A percentile compares a stretch with the other conserved stretches of the same genome.
Conservation (phyloP, 805 yeast genomes). For the Ogataea nakhonphanomensis region DNA sequence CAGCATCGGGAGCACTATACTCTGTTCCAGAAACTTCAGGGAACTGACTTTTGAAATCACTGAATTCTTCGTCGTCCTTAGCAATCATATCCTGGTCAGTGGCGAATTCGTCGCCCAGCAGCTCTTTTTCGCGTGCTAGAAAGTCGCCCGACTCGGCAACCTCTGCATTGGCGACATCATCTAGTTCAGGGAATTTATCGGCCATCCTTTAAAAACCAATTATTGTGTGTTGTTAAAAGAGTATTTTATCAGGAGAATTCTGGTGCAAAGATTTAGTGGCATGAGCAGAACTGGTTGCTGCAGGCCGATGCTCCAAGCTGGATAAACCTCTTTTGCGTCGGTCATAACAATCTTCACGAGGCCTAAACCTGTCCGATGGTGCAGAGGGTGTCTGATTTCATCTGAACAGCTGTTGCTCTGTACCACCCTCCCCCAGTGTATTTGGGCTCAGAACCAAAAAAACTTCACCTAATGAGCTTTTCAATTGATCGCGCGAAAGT, state of each 20-base stretch:
- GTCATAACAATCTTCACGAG: too few species aligned
- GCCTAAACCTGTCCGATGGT: too few species aligned
- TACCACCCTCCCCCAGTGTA: background rate
- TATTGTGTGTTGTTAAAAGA: constrained; percentile 6
- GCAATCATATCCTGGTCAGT: constrained; percentile 55
- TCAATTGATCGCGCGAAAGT: constrained; percentile 46
- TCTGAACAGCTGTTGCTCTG: background rate
- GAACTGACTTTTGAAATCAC: constrained; percentile 61
- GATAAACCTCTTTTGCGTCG: too few species aligned
- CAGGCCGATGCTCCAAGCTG: background rate
- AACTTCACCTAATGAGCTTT: constrained; percentile 40
- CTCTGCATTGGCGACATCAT: constrained; percentile 37
- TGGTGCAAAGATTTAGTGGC: constrained; percentile 1
- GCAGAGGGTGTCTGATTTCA: too few species aligned
- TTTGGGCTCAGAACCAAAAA: constrained; percentile 8
- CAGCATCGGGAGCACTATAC: constrained; percentile 14
- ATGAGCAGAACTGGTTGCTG: background rate
- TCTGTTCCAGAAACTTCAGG: constrained; percentile 45
- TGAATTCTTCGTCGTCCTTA: constrained; percentile 45
- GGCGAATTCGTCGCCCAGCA: constrained; percentile 67
- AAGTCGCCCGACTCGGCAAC: constrained; percentile 43
- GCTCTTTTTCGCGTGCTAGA: constrained; percentile 63
- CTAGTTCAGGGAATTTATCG: constrained; percentile 74
- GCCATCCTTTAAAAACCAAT: constrained; percentile 42
- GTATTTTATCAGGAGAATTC: background rate